Percentiles rank a stretch among this genome's conserved stretches.
Evolutionary conservation across 139 green algal species (phyloP).

Genomic region (Chlorella sp.): DNA sequence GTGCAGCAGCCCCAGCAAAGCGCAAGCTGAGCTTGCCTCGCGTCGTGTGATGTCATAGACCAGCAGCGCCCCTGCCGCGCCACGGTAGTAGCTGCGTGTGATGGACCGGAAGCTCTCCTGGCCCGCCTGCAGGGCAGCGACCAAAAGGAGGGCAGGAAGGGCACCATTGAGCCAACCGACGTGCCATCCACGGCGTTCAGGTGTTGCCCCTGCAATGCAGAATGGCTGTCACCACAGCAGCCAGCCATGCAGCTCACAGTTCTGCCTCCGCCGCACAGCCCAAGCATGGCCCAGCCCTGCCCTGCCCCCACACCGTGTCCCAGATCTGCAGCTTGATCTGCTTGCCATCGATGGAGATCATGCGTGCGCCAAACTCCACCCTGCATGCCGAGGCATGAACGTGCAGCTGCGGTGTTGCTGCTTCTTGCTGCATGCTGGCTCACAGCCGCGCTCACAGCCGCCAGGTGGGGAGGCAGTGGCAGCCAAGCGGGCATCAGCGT

Average conservation of each 20-base stretch:
- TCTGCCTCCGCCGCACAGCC: no score
- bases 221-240: not conserved
- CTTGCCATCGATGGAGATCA: slow-evolving; percentile 99
- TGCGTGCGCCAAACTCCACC: slow-evolving; percentile 80
- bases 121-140: slow-evolving; percentile 76
- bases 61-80: slow-evolving; percentile 97
- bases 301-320: slow-evolving; percentile 84
- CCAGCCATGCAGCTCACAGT: no score
- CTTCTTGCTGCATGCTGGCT: no score
- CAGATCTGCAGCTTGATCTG: slow-evolving; percentile 99
- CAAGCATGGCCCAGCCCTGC: not conserved
- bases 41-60: slow-evolving; percentile 99
- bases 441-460: no score
- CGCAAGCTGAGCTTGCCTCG: slow-evolving; percentile 96
- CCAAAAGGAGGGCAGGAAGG: not conserved
- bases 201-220: not conserved
- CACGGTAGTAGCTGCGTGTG: slow-evolving; percentile 98
- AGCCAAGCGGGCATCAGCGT: not conserved
- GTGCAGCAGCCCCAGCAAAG: no score
- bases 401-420: not conserved
- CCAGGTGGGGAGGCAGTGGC: no score
- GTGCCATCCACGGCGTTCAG: no score
- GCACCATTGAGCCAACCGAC: no score
- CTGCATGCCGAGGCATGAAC: not conserved
- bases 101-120: slow-evolving; percentile 99